phyloP scores from a whole-genome alignment of 1,284 basidiomycete species.

The Heterobasidion occidentale region DNA sequence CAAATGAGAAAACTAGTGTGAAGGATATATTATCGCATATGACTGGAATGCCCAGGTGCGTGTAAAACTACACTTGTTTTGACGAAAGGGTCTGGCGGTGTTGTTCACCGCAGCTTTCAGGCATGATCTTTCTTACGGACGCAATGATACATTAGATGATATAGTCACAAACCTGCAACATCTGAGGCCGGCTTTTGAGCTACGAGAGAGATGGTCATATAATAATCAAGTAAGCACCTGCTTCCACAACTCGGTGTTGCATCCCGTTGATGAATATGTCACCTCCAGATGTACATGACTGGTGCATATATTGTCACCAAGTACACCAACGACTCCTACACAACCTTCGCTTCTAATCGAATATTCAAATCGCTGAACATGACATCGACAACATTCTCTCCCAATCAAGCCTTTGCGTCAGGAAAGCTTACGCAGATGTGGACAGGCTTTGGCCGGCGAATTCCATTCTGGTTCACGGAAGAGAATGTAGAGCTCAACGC shows the following conservation, averaged over 20 bases:
- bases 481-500: conserved; percentile 17
- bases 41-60: conserved; percentile 13
- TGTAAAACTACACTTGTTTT: neutral
- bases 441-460: conserved; percentile 14
- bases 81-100: neutral
- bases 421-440: conserved; percentile 26
- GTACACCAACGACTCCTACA: conserved; percentile 20
- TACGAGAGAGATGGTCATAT: conserved; percentile 34
- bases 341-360: conserved; percentile 30
- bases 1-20: conserved; percentile 25
- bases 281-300: conserved; percentile 1
- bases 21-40: conserved; percentile 24
- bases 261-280: neutral
- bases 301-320: conserved; percentile 6
- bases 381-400: conserved; percentile 34
- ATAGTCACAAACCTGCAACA: conserved; percentile 26
- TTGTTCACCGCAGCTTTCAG: neutral
- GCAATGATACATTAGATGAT: neutral
- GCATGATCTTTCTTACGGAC: conserved; percentile 7
- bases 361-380: conserved; percentile 37
- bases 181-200: conserved; percentile 30
- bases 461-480: conserved; percentile 15
- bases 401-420: conserved; percentile 24
- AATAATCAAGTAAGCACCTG: conserved; percentile 29
- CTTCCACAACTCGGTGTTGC: neutral